Evolutionary conservation across 768 basidiomycete genomes (phyloP), one percentile per base, ranked within the genome.

Genomic region (Austroboletus eburneus): DNA sequence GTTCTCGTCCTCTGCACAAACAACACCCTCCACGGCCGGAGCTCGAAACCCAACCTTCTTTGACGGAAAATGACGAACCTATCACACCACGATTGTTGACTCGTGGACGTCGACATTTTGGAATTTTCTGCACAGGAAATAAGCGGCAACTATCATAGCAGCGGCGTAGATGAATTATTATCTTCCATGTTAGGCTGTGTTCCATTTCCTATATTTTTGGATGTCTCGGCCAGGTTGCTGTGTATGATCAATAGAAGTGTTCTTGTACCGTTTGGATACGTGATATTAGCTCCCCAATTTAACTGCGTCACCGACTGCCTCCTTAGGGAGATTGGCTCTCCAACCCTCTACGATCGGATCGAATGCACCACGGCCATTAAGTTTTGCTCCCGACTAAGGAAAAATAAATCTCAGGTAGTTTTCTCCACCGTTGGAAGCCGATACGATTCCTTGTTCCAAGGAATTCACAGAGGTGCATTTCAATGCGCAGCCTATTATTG

Each of bases 41-140:
- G 23, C 37, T 9, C 9, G 45, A 57, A 23, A 33, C 18, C 9
- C 46, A 52, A 9, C 51, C 47, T 36, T 23, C 33, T 3, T 16
- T 18, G 1, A 13, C 3, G 8, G 54, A 42, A 14, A 52, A 57
- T 4, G 57, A 48, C 29, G 39, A 43, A 21, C 44, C 54, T 3
- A 32, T 25, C 21, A n/a, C 33, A n/a, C 32, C 39, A 18, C 57
- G 58, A 22, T 42, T 48, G 9, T 34, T 54, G 5, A 24, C 55
- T 25, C 59, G 51, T 35, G 39, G 42, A 10, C 57, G 57, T 27
- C 57, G 56, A 38, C 55, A 60, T 37, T 70, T 70, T 37, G 69
- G 69, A 39, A 71, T 70, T 45, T 69, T 71, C 44, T 70, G 70
- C 46, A 69, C 67, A 35, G 57, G 62, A 50, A 70, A 60, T 37